phyloP scores from a whole-genome alignment of 495 filamentous ascomycete species.

The Hypoxylon cercidicola region DNA sequence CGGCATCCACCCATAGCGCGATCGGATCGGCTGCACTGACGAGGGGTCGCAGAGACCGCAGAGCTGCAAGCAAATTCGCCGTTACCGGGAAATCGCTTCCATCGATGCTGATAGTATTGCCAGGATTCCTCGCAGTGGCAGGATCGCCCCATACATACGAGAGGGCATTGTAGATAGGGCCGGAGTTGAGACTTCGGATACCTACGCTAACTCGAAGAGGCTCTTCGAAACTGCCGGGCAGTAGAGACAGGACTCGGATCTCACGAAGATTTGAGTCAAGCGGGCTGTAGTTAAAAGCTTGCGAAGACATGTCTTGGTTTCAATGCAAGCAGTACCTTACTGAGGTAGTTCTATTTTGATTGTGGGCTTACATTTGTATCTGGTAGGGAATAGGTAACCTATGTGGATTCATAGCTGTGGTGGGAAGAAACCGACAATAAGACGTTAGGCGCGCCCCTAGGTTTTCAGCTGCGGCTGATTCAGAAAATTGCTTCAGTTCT shows the following conservation, averaged over 20 bases:
- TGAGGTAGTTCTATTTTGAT: too few relatives aligned
- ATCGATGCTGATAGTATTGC: conserved; percentile 14
- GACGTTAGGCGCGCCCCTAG: too few relatives aligned
- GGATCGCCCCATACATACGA: conserved; percentile 29
- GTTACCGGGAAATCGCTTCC: conserved; percentile 10
- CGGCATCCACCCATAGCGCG: conserved; percentile 22
- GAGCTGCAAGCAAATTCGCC: conserved; percentile 11
- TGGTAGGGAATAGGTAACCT: too few relatives aligned
- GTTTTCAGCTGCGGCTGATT: too few relatives aligned
- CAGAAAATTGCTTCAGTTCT: too few relatives aligned
- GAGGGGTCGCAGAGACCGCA: conserved; percentile 11
- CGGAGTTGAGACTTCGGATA: conserved; percentile 3
- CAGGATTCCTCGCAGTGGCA: neutral
- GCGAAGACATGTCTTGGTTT: neutral
- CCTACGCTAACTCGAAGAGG: conserved; percentile 4
- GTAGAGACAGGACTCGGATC: conserved; percentile 14
- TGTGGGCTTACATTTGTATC: too few relatives aligned
- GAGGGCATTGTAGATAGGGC: conserved; percentile 11
- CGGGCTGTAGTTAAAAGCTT: conserved; percentile 2
- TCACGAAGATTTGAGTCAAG: conserved; percentile 9
- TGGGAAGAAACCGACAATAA: too few relatives aligned
- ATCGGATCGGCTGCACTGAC: neutral
- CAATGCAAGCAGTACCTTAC: too few relatives aligned
- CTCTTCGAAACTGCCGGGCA: conserved; percentile 4
- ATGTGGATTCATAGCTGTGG: too few relatives aligned